Evolutionary conservation across 257 asterid genomes (phyloP).

Genomic region (Solanum bulbocastanum): DNA sequence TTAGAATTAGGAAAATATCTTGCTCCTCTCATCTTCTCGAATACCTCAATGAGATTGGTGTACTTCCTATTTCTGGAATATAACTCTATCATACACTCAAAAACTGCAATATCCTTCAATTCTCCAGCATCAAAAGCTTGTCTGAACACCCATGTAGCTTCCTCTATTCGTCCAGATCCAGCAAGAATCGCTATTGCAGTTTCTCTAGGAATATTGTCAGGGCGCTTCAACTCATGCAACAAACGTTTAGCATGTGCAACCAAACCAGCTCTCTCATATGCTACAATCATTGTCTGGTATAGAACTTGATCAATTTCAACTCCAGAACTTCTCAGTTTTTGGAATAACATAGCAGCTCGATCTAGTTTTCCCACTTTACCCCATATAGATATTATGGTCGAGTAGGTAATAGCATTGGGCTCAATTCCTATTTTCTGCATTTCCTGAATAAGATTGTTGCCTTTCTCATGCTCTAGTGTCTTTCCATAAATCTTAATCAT

Average conservation of each 20-base stretch:
- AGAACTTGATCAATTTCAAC: conserved; percentile 74
- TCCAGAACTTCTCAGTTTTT: conserved; percentile 79
- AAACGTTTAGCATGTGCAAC: conserved; percentile 80
- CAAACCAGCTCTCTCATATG: conserved; percentile 83
- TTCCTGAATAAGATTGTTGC: conserved; percentile 80
- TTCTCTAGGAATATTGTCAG: conserved; percentile 83
- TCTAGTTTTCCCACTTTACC: conserved; percentile 77
- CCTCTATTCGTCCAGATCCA: conserved; percentile 84
- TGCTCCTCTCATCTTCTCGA: conserved; percentile 57
- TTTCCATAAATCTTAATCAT: conserved; percentile 90
- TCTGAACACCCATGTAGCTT: conserved; percentile 92
- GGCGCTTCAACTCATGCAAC: conserved; percentile 66
- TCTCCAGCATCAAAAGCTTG: conserved; percentile 73
- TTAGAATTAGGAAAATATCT: conserved; percentile 69
- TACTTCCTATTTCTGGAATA: conserved; percentile 59
- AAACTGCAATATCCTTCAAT: conserved; percentile 57
- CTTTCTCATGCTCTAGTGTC: conserved; percentile 90
- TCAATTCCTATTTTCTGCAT: conserved; percentile 73
- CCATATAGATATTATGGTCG: conserved; percentile 91
- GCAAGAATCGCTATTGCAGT: conserved; percentile 73
- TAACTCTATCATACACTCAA: conserved; percentile 57
- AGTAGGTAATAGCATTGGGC: conserved; percentile 84
- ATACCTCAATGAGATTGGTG: conserved; percentile 71
- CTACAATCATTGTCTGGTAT: conserved; percentile 92
- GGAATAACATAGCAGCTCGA: conserved; percentile 79